Percentiles rank a stretch among this genome's conserved stretches.
These are phyloP conservation scores for Ceratobasidium sp. DNA, from an alignment of 1,284 basidiomycete genomes.

Conservation along the genomic window DNA sequence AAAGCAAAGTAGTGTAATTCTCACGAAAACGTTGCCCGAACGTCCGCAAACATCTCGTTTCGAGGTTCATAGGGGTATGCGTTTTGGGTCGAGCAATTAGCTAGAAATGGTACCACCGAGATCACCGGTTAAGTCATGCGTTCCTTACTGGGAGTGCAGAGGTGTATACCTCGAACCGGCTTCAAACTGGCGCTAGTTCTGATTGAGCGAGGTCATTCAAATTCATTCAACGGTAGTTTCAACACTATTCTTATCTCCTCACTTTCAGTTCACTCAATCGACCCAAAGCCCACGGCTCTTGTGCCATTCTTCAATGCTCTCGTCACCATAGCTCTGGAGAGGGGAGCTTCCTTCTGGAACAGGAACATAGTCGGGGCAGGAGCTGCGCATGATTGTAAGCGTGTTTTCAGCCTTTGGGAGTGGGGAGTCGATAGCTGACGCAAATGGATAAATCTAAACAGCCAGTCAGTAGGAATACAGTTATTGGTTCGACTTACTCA, in stretches of 20 bases:
- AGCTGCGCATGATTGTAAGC: conserved; percentile 39
- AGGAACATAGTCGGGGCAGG: conserved; percentile 34
- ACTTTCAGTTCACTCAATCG: conserved; percentile 1
- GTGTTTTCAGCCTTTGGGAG: conserved; percentile 37
- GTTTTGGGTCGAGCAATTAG: too few relatives aligned
- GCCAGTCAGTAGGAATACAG: background rate
- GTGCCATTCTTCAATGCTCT: conserved; percentile 39
- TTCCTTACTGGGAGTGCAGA: background rate
- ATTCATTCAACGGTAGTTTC: background rate
- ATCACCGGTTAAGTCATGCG: background rate
- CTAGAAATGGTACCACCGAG: too few relatives aligned
- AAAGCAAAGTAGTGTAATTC: too few relatives aligned
- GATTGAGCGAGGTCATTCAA: background rate
- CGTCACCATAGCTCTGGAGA: conserved; percentile 21
- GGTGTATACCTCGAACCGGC: background rate
- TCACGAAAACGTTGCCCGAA: too few relatives aligned
- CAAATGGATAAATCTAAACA: conserved; percentile 33
- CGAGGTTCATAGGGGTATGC: too few relatives aligned
- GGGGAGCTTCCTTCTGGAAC: conserved; percentile 29
- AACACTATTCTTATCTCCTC: background rate
- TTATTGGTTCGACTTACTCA: background rate
- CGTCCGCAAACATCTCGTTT: too few relatives aligned
- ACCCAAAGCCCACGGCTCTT: conserved; percentile 37
- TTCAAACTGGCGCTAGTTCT: background rate
- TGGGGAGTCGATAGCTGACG: conserved; percentile 34